Evolutionary conservation across 345 rosid genomes (phyloP), one percentile per base, ranked within the genome.

Genomic region (Gossypium ekmanianum): DNA sequence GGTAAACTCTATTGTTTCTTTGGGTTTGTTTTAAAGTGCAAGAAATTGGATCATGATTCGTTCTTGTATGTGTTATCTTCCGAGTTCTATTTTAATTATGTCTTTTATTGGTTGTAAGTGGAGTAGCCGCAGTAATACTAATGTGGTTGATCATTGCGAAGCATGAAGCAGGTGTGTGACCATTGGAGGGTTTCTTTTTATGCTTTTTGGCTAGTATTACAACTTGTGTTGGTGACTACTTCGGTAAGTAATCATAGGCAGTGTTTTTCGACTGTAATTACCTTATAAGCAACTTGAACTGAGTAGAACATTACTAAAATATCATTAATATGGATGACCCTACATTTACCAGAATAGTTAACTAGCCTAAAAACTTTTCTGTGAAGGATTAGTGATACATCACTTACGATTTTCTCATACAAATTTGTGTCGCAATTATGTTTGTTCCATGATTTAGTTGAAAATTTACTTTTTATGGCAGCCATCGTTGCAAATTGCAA

Each of bases 1-100:
- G 77, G 76, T 83, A 20, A 24, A 44, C 24, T 47, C 74, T 59
- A 26, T 61, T 44, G 34, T 63, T 39, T 74, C 18, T 66, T 24
- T 61, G 4, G n/a, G 58, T 20, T 51, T 70, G 7, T 34, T 34
- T 34, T 34, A 34, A 34, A 34, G 1, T 34, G 41, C 7, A 34
- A 34, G 41, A 34, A 34, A 34, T 34, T 34, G 41, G 41, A 34
- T 34, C 7, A 5, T 34, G 41, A 34, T 34, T 34, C 41, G 41
- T 34, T 34, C 7, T 1, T 34, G 41, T 34, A 34, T 5, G 41
- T 34, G 41, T 34, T 34, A 34, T 34, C 7, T 5, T 5, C 7
- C 41, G 1, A 34, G 41, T 34, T 34, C 41, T 34, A 34, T 34
- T 34, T 34, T 34, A 34, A 34, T 34, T 4, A 5, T 34, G 7